Evolutionary conservation across 306 rosid genomes (phyloP).

Genomic region (Casuarina glauca): DNA sequence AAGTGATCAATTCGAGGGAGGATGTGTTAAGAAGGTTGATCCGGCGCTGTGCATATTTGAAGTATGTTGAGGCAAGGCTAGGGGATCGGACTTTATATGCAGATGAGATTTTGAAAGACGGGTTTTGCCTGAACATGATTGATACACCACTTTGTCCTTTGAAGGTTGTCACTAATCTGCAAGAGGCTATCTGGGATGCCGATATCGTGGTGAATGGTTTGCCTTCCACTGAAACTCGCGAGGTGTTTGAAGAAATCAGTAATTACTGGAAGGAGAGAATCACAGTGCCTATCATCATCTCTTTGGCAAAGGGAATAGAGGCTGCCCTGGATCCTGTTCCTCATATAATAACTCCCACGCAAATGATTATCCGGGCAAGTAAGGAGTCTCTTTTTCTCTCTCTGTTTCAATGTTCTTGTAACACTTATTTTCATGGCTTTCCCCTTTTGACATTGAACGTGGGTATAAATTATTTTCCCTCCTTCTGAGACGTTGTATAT

Average conservation of each 20-base stretch:
- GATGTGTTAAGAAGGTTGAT: conserved; percentile 87
- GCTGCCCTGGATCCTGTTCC: conserved; percentile 89
- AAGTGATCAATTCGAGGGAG: conserved; percentile 83
- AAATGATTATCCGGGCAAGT: conserved; percentile 85
- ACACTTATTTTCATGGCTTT: background rate
- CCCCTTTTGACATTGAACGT: background rate
- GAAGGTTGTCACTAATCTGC: conserved; percentile 92
- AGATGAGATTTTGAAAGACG: conserved; percentile 92
- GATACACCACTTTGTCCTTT: conserved; percentile 89
- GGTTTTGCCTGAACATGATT: conserved; percentile 90
- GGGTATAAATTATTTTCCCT: conserved; percentile 6
- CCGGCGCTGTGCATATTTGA: conserved; percentile 78
- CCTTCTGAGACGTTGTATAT: conserved; percentile 9
- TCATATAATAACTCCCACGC: conserved; percentile 85
- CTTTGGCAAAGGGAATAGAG: conserved; percentile 84
- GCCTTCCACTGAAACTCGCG: conserved; percentile 89
- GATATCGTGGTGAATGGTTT: conserved; percentile 92
- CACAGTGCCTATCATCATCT: conserved; percentile 75
- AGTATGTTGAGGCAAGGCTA: conserved; percentile 90
- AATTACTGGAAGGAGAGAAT: conserved; percentile 88
- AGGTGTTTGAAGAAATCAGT: conserved; percentile 85
- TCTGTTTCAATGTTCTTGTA: background rate
- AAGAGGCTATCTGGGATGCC: conserved; percentile 98
- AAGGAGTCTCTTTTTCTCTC: conserved; percentile 30
- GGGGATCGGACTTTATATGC: conserved; percentile 83